Evolutionary conservation across 2,329 filamentous ascomycete species (phyloP).

Genomic region (Trichoderma pleuroti): DNA sequence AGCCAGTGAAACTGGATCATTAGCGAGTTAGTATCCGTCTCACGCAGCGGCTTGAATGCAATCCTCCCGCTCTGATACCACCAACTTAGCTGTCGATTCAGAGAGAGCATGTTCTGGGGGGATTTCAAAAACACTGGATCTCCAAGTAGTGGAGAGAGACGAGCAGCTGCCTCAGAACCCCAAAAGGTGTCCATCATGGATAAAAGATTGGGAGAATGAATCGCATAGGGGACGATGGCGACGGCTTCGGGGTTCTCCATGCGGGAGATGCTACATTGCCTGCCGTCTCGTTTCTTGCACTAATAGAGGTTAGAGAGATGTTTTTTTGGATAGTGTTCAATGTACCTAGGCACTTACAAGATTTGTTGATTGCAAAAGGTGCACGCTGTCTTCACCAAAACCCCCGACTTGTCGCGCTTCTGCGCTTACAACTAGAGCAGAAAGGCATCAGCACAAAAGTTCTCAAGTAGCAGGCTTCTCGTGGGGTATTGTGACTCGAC

Average conservation of each 20-base stretch:
- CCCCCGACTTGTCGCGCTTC: neutral
- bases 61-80: neutral
- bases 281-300: neutral
- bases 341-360: neutral
- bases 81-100: neutral
- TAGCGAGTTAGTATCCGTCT: neutral
- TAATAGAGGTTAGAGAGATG: neutral
- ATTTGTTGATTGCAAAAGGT: neutral
- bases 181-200: neutral
- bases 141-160: neutral
- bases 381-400: neutral
- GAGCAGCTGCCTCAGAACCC: neutral
- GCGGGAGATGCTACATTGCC: neutral
- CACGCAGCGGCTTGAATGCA: neutral
- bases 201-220: neutral
- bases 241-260: neutral
- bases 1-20: neutral
- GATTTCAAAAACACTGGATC: neutral
- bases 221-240: neutral
- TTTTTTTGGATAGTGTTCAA: rapidly evolving
- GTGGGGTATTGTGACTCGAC: neutral
- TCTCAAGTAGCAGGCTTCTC: neutral
- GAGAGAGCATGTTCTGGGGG: neutral
- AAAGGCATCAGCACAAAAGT: neutral
- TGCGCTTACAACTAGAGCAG: neutral